Conservation (phyloP, 139 green algal species). For the Tetraselmis chui region DNA sequence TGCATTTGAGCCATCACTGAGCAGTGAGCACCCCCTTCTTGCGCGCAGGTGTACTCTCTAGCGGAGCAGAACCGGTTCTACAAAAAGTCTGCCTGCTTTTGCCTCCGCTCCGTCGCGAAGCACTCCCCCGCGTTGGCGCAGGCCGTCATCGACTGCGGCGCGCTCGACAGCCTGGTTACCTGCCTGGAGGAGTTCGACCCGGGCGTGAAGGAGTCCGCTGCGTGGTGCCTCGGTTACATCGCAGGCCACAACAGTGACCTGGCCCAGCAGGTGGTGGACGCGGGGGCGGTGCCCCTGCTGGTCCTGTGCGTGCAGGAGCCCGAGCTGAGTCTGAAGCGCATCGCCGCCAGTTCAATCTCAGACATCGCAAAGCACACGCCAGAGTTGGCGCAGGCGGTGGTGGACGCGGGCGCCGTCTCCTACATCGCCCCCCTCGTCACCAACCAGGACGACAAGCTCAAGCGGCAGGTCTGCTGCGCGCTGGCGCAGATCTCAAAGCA, state of each 20-base stretch:
- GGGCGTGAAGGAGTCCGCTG: constrained; percentile 75
- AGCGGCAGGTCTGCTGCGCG: constrained; percentile 74
- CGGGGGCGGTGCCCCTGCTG: constrained; percentile 66
- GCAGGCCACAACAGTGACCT: constrained; percentile 75
- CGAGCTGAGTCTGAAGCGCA: constrained; percentile 76
- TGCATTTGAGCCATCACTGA: too few relatives aligned
- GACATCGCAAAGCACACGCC: constrained; percentile 86
- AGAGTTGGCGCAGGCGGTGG: constrained; percentile 75
- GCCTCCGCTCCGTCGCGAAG: constrained; percentile 73
- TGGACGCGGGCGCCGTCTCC: constrained; percentile 74
- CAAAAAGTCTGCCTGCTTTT: constrained; percentile 79
- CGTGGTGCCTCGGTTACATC: constrained; percentile 79
- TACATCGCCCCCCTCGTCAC: constrained; percentile 73
- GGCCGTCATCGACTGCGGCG: constrained; percentile 69
- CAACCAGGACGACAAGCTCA: constrained; percentile 80
- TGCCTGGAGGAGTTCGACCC: constrained; percentile 89
- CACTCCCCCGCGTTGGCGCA: constrained; percentile 75
- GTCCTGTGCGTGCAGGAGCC: constrained; percentile 85
- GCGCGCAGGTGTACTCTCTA: constrained; percentile 61
- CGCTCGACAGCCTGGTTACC: constrained; percentile 66
- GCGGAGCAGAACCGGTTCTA: constrained; percentile 76
- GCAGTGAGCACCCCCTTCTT: too few relatives aligned
- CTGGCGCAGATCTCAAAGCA: constrained; percentile 84
- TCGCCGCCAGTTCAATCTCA: constrained; percentile 63
- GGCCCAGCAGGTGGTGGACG: constrained; percentile 67